Evolutionary conservation across 2,329 filamentous ascomycete species (phyloP), one percentile per base, ranked within the genome.

Genomic region (Sclerotinia spermophila): DNA sequence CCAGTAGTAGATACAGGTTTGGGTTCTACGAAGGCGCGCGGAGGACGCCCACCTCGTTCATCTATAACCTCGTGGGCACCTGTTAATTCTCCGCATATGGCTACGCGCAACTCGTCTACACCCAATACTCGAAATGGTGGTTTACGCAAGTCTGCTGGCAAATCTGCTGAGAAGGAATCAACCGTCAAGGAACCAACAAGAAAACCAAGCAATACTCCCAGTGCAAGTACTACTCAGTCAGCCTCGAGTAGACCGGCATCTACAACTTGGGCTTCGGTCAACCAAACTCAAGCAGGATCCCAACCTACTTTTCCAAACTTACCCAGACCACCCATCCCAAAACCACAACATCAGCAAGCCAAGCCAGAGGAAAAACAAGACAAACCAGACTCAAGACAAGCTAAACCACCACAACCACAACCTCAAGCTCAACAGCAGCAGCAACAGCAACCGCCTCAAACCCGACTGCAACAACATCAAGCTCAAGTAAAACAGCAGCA

Each of bases 1-100:
- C 76, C 77, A 51, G 75, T 76, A 69, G 77, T 76, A 75, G 75
- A 78, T 56, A 76, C 76, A 64, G 74, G 55, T 24, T 56, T 70
- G 40, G 68, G 68, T 21, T 66, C 60, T 58, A 51, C 51, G 27
- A 66, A 55, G 55, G 19, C 55, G 30, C 68, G 68, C 24, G 60
- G 45, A 53, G 61, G 61, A 55, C 69, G 69, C 15, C 62, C 68
- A 38, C 38, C 69, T 21, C 51, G 69, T 51, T 42, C 61, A 67
- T 61, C 62, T 48, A 44, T 60, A 27, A 45, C 15, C 55, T 72
- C 74, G n/a, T 78, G 74, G 75, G 74, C 77, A 24, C 70, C 75
- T 40, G 75, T 77, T 45, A 78, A 78, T 55, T 64, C 73, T 27
- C 55, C 69, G 6, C 21, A 48, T 24, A 59, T 67, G 38, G 42